These are phyloP conservation scores for Phytophthora agathidicida DNA, from an alignment of 352 stramenopile species.

Conservation along the genomic window DNA sequence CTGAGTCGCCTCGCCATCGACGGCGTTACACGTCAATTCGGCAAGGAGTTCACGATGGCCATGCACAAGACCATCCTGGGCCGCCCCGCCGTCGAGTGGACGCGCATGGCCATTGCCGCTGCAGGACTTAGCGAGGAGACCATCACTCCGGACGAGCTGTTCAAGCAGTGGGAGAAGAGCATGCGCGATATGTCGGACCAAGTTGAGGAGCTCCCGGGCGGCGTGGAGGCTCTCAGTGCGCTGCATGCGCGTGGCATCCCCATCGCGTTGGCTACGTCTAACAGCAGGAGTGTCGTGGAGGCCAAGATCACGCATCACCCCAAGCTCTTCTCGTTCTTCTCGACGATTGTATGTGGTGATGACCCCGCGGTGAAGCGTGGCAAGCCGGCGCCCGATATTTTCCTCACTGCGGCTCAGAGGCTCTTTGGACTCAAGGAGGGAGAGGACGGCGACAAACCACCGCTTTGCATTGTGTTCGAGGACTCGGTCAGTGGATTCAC, in stretches of 20 bases:
- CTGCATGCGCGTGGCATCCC: slow-evolving; percentile 61
- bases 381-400: slow-evolving; percentile 86
- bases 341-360: slow-evolving; percentile 79
- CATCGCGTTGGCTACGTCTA: slow-evolving; percentile 78
- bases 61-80: slow-evolving; percentile 83
- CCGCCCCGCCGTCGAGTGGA: slow-evolving; percentile 71
- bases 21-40: slow-evolving; percentile 55
- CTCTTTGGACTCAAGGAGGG: slow-evolving; percentile 51
- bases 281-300: slow-evolving; percentile 63
- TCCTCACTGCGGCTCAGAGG: slow-evolving; percentile 63
- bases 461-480: slow-evolving; percentile 78
- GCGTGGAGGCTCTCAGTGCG: slow-evolving; percentile 47
- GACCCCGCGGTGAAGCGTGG: slow-evolving; percentile 67
- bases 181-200: slow-evolving; percentile 65
- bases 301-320: slow-evolving; percentile 68
- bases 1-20: slow-evolving; percentile 71
- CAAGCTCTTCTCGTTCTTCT: slow-evolving; percentile 80
- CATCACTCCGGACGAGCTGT: slow-evolving; percentile 62
- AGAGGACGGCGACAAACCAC: slow-evolving; percentile 29
- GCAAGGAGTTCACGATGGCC: slow-evolving; percentile 59
- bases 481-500: slow-evolving; percentile 75
- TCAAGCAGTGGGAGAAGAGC: slow-evolving; percentile 62
- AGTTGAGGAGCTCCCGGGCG: slow-evolving; percentile 61
- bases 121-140: slow-evolving; percentile 38
- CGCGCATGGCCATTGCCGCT: slow-evolving; percentile 63